phyloP scores from a whole-genome alignment of 305 asterid genomes.

The Fraxinus velutina region DNA sequence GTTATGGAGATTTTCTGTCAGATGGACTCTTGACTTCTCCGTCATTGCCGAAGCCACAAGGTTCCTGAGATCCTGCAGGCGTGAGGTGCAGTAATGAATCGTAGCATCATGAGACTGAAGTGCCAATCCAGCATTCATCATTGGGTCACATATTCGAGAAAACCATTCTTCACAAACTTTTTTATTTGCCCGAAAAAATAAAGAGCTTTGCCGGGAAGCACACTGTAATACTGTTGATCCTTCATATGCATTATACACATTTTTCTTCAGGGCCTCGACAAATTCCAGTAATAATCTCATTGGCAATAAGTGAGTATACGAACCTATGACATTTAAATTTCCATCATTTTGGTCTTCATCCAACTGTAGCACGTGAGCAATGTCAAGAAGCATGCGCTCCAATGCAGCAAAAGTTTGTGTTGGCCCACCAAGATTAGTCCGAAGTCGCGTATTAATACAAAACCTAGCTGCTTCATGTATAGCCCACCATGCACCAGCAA shows the following conservation, averaged over 20 bases:
- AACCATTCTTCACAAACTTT: conserved; percentile 99
- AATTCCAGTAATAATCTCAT: conserved; percentile 94
- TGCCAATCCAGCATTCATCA: conserved; percentile 97
- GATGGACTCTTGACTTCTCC: conserved; percentile 71
- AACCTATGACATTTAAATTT: conserved; percentile 62
- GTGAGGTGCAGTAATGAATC: conserved; percentile 65
- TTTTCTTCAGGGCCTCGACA: conserved; percentile 96
- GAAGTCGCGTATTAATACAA: conserved; percentile 86
- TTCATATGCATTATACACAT: conserved; percentile 95
- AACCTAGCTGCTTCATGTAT: conserved; percentile 95
- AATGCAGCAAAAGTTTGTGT: conserved; percentile 98
- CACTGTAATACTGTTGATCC: conserved; percentile 79
- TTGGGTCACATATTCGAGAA: conserved; percentile 96
- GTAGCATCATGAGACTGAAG: conserved; percentile 91
- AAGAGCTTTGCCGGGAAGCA: conserved; percentile 77
- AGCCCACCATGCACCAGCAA: conserved; percentile 99
- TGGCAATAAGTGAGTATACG: conserved; percentile 88
- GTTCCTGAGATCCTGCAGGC: conserved; percentile 68
- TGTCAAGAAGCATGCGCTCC: conserved; percentile 98
- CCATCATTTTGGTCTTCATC: conserved; percentile 85
- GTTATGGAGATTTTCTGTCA: conserved; percentile 58
- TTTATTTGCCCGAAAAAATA: conserved; percentile 92
- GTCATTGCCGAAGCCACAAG: conserved; percentile 54
- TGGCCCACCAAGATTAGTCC: conserved; percentile 99
- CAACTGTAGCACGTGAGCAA: conserved; percentile 79